phyloP scores from a whole-genome alignment of 2,329 filamentous ascomycete species.

The Xylariaceae sp. region DNA sequence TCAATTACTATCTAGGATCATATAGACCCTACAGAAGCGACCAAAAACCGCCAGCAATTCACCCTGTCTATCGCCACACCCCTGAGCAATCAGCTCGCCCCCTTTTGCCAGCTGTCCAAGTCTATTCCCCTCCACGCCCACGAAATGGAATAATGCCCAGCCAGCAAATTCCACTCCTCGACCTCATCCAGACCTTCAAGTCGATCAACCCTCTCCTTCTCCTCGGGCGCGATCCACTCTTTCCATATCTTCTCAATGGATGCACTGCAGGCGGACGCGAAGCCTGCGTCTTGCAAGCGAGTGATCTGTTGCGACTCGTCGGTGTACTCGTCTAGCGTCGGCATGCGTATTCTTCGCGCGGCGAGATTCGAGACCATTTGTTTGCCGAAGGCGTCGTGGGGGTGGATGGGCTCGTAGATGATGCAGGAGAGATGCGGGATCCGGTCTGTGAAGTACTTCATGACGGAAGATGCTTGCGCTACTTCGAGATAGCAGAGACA shows the following conservation, averaged over 20 bases:
- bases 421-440: conserved; percentile 54
- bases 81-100: neutral
- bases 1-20: too few relatives aligned
- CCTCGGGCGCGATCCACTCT: conserved; percentile 61
- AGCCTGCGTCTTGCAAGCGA: conserved; percentile 62
- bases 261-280: conserved; percentile 42
- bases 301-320: conserved; percentile 62
- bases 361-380: conserved; percentile 92
- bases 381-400: conserved; percentile 78
- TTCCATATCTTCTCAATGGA: conserved; percentile 63
- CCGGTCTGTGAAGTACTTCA: conserved; percentile 55
- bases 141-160: conserved; percentile 80
- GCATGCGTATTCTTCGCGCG: conserved; percentile 74
- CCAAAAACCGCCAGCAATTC: too few relatives aligned
- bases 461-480: too few relatives aligned
- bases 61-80: too few relatives aligned
- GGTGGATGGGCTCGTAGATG: conserved; percentile 84
- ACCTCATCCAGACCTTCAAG: conserved; percentile 91
- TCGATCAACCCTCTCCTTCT: conserved; percentile 72
- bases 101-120: conserved; percentile 28
- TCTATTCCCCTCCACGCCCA: conserved; percentile 72
- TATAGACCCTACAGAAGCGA: too few relatives aligned
- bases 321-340: conserved; percentile 70
- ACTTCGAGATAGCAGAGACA: conserved; percentile 84
- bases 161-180: conserved; percentile 86